Base-by-base conservation (phyloP, 2,329 filamentous ascomycete genomes). In the Microcera coccophila region DNA sequence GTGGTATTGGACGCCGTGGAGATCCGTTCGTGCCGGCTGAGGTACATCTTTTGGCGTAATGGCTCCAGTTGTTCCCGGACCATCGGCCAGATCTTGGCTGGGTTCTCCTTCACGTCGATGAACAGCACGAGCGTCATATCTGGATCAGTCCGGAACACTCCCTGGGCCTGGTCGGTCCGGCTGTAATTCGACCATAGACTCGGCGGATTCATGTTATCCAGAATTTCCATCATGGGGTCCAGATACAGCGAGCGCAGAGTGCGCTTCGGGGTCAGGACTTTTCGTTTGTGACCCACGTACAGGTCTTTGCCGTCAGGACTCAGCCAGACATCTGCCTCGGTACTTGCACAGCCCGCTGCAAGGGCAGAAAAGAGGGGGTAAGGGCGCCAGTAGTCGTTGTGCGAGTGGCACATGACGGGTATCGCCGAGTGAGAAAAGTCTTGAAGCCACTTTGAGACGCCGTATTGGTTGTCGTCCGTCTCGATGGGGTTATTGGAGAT, bases 281-380 rank as follows among this genome's bases (percentile, higher is more conserved):
- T 54, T 7, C 64, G 69, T 33, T 77, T 74, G 57, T 88, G 84
- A 2, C 82, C 82, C 21, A 88, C 78, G 36, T 76, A 76, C 4
- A 87, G 68, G 8, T 64, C 64, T 15, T 60, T 56, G 37, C 75
- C 70, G 33, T 74, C 73, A 2, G 41, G 47, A 26, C 41, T 56
- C 1, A 79, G 67, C 80, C 81, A 87, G 8, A 87, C 76, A 52
- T 87, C 84, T 3, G 82, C 81, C 63, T 87, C 84, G 2, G 85
- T 71, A 15, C 81, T 75, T 3, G 75, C 75, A 52, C 78, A 84
- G 5, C 80, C 78, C 3, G 74, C 73, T 8, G 70, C 64, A 2
- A 82, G 63, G 15, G 83, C 83, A 3, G 79, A 78, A 54, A 78
- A 84, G 5, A 87, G 66, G 0, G 83, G 82, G 1, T 79, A 70